Evolutionary conservation across 352 stramenopile genomes (phyloP).

Genomic region (Hyaloperonospora brassicae): DNA sequence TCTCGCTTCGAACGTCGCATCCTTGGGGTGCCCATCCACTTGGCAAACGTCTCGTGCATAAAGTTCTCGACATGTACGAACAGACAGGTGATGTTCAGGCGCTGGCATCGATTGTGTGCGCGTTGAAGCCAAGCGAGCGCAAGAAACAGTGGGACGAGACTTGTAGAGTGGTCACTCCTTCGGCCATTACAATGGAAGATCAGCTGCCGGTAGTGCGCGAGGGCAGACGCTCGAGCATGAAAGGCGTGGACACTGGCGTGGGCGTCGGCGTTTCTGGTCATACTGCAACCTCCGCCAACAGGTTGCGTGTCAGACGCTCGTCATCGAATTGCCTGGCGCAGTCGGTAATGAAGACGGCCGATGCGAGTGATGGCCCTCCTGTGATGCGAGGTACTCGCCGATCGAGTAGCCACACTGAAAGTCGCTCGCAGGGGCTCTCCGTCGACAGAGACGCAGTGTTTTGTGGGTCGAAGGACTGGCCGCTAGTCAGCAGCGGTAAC

Average conservation of each 20-base stretch:
- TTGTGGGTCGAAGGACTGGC: conserved; percentile 44
- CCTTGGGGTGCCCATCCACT: conserved; percentile 79
- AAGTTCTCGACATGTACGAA: conserved; percentile 76
- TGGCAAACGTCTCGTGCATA: conserved; percentile 63
- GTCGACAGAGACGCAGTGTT: conserved; percentile 19
- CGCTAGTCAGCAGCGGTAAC: conserved; percentile 14
- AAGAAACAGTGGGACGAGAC: conserved; percentile 11
- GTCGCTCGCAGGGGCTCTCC: conserved; percentile 17
- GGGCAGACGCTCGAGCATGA: conserved; percentile 18
- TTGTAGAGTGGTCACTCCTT: conserved; percentile 13
- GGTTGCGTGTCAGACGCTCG: conserved; percentile 17
- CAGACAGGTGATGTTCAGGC: conserved; percentile 64
- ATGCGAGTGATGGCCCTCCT: conserved; percentile 35
- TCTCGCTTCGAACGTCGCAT: conserved; percentile 37
- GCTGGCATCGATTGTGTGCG: conserved; percentile 72
- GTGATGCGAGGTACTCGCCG: conserved; percentile 42
- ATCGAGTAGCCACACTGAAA: conserved; percentile 61
- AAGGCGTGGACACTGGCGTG: conserved; percentile 7
- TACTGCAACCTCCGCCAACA: conserved; percentile 9
- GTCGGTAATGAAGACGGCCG: conserved; percentile 12
- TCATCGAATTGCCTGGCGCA: conserved; percentile 36
- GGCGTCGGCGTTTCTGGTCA: conserved; percentile 3
- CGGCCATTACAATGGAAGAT: conserved; percentile 22
- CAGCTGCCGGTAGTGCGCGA: conserved; percentile 29
- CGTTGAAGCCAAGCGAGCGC: conserved; percentile 37